phyloP scores from a whole-genome alignment of 805 yeast species.

The Wickerhamiella bombiphila region DNA sequence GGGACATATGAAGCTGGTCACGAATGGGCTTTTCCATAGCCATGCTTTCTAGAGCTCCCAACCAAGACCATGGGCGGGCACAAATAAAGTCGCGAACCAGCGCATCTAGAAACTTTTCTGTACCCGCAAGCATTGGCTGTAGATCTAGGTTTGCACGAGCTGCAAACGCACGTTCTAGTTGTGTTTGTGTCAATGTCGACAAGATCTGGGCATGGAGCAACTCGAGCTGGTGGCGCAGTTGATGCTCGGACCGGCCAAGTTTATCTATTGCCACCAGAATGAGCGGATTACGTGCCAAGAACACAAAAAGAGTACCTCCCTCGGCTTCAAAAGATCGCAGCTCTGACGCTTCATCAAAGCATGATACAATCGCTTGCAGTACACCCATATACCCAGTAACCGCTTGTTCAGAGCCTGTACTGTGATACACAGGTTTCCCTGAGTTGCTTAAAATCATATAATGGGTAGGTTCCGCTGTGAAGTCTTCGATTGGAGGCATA shows the following conservation, averaged over 20 bases:
- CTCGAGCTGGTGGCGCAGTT: conserved; percentile 49
- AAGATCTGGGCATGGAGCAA: conserved; percentile 61
- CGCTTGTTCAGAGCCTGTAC: conserved; percentile 12
- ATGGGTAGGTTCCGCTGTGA: conserved; percentile 3
- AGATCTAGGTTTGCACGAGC: conserved; percentile 70
- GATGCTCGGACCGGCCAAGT: conserved; percentile 24
- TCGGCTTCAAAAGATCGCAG: conserved; percentile 36
- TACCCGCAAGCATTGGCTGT: conserved; percentile 54
- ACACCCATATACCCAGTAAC: conserved; percentile 16
- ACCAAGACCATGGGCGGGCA: conserved; percentile 43
- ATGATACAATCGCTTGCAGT: conserved; percentile 18
- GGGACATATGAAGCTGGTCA: conserved; percentile 38
- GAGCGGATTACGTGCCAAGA: conserved; percentile 52
- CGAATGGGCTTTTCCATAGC: conserved; percentile 41
- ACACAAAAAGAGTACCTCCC: conserved; percentile 35
- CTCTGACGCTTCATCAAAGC: conserved; percentile 13
- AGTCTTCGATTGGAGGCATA: too few relatives aligned
- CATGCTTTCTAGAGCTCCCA: conserved; percentile 53
- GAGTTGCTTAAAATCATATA: conserved; percentile 16
- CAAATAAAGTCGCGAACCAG: conserved; percentile 40
- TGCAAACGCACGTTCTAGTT: conserved; percentile 51
- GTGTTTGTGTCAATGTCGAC: conserved; percentile 73
- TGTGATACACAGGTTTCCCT: conserved; percentile 19
- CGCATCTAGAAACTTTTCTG: conserved; percentile 60
- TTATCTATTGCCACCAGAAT: conserved; percentile 49